A percentile compares a stretch with the other conserved stretches of the same genome.
Evolutionary conservation across 805 yeast genomes (phyloP).

Genomic region (Babjeviella inositovora): DNA sequence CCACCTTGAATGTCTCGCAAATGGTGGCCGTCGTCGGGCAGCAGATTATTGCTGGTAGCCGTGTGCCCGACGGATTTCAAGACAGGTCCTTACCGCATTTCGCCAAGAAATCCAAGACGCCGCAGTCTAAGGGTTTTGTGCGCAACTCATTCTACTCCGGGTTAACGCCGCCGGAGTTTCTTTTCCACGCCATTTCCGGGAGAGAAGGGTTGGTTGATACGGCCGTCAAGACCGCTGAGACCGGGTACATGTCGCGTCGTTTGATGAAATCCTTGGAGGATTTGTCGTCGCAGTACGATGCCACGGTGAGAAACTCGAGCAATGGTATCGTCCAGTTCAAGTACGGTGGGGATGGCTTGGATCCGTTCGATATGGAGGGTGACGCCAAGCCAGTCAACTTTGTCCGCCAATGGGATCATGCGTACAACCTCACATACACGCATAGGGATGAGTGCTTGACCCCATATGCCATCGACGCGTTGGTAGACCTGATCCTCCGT

Average conservation of each 20-base stretch:
- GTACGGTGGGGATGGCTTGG: conserved; percentile 97
- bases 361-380: conserved; percentile 98
- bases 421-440: conserved; percentile 55
- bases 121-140: conserved; percentile 96
- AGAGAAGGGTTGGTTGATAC: conserved; percentile 99
- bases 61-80: conserved; percentile 99
- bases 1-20: conserved; percentile 93
- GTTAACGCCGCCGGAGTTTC: conserved; percentile 87
- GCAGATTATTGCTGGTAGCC: conserved; percentile 95
- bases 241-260: conserved; percentile 97
- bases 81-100: conserved; percentile 97
- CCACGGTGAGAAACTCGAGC: conserved; percentile 87
- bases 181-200: conserved; percentile 98
- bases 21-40: conserved; percentile 99
- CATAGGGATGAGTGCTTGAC: conserved; percentile 34
- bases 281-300: conserved; percentile 83
- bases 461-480: conserved; percentile 53
- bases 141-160: conserved; percentile 93
- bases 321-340: conserved; percentile 96
- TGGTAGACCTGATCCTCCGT: conserved; percentile 34
- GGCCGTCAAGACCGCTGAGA: conserved; percentile 98
- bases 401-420: conserved; percentile 88
- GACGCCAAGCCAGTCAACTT: conserved; percentile 95
- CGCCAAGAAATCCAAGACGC: conserved; percentile 88
- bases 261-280: conserved; percentile 96